Conservation (phyloP, 306 rosid species). For the Malus fusca region DNA sequence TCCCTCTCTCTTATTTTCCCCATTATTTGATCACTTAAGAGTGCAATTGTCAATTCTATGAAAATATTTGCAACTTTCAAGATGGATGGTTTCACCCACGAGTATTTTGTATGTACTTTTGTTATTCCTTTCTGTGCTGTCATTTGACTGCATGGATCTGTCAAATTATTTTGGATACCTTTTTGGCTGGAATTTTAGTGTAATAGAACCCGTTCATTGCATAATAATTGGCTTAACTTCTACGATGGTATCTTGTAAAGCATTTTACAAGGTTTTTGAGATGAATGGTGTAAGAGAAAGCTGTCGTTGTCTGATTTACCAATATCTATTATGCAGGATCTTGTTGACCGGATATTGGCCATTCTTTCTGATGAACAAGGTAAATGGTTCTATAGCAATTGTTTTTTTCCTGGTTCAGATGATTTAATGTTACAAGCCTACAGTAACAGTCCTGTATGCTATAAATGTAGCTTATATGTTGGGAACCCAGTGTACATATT, state of each 20-base stretch:
- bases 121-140: neutral
- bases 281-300: neutral
- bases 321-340: constrained; percentile 59
- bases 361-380: constrained; percentile 83
- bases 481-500: neutral
- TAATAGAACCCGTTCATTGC: constrained; percentile 1
- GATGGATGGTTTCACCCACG: neutral
- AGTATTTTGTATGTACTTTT: neutral
- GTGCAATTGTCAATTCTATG: neutral
- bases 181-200: neutral
- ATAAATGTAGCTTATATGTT: neutral
- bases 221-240: neutral
- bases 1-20: neutral
- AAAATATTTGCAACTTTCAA: neutral
- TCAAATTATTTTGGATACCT: neutral
- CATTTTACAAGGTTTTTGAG: constrained; percentile 7
- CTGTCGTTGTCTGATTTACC: neutral
- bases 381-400: constrained; percentile 17
- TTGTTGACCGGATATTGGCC: constrained; percentile 69
- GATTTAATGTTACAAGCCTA: neutral
- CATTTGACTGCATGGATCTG: neutral
- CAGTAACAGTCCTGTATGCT: neutral
- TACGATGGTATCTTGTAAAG: neutral
- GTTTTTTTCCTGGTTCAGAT: neutral
- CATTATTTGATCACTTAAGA: neutral